These are phyloP conservation scores for Toxicodendron radicans DNA, from an alignment of 345 rosid genomes.

Conservation along the genomic window DNA sequence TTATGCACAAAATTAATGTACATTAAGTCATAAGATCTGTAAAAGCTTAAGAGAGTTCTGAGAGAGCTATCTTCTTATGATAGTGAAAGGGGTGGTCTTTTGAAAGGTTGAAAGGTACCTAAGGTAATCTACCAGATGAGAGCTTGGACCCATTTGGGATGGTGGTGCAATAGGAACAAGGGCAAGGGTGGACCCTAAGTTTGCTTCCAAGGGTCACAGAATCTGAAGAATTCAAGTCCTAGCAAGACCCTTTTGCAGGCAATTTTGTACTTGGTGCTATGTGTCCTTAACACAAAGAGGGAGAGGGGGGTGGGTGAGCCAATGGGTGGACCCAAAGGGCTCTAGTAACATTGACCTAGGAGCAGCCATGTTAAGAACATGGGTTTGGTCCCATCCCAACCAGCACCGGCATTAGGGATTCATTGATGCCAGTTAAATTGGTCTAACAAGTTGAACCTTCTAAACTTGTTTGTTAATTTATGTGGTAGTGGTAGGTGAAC, in stretches of 20 bases:
- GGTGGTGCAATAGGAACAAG: not conserved
- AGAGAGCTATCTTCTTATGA: not conserved
- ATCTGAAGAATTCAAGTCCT: not conserved
- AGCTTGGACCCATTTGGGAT: slow-evolving; percentile 1
- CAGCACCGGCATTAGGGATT: not conserved
- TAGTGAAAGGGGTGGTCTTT: not conserved
- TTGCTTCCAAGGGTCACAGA: slow-evolving; percentile 11
- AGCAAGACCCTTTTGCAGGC: not conserved
- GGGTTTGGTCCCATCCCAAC: slow-evolving; percentile 18
- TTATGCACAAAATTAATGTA: no score
- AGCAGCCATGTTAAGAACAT: not conserved
- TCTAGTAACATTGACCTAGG: not conserved
- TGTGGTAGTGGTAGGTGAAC: slow-evolving; percentile 2
- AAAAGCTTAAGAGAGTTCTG: no score
- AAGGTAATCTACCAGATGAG: not conserved
- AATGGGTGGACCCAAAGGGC: not conserved
- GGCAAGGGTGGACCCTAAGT: slow-evolving; percentile 6
- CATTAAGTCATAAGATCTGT: no score
- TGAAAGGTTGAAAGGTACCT: not conserved
- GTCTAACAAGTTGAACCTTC: not conserved
- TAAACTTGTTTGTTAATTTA: not conserved
- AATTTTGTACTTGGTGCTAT: not conserved
- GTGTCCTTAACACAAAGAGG: not conserved
- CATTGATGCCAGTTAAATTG: not conserved
- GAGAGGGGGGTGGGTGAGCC: not conserved